These are phyloP conservation scores for Mycena belliarum DNA, from an alignment of 768 basidiomycete genomes.

Conservation along the genomic window DNA sequence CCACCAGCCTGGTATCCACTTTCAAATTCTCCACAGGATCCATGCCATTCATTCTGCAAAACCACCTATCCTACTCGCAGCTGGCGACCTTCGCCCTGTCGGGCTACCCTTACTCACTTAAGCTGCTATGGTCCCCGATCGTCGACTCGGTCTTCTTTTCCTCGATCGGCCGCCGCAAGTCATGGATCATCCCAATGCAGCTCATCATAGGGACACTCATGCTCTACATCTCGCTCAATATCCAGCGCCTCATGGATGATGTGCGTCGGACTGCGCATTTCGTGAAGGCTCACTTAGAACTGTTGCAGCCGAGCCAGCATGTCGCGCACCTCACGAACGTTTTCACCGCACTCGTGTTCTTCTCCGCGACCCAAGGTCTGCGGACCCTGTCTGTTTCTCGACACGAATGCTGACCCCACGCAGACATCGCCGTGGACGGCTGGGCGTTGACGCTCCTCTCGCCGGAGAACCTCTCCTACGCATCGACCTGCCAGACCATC, in stretches of 20 bases:
- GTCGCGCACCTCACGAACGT: constrained; percentile 75
- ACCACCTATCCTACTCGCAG: constrained; percentile 95
- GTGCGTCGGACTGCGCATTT: constrained; percentile 40
- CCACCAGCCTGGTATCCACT: neutral
- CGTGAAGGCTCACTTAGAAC: constrained; percentile 10
- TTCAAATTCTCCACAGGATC: constrained; percentile 68
- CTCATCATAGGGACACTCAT: constrained; percentile 81
- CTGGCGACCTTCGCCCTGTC: constrained; percentile 92
- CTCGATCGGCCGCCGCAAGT: constrained; percentile 89
- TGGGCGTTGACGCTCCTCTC: constrained; percentile 87
- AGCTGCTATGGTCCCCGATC: constrained; percentile 95
- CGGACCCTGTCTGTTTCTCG: neutral
- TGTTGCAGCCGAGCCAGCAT: constrained; percentile 73
- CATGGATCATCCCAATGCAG: constrained; percentile 99
- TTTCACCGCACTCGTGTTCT: constrained; percentile 88
- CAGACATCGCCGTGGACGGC: constrained; percentile 96
- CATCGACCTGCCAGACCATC: constrained; percentile 97
- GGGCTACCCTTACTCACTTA: constrained; percentile 94
- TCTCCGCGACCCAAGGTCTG: constrained; percentile 95
- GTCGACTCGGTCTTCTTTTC: constrained; percentile 88
- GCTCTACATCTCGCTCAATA: constrained; percentile 74
- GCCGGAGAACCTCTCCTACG: constrained; percentile 91
- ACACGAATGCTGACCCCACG: constrained; percentile 14
- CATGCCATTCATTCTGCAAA: constrained; percentile 92
- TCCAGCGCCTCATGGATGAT: constrained; percentile 74